Percentiles rank a stretch among this genome's conserved stretches.
These are phyloP conservation scores for Lobosporangium transversale DNA, from an alignment of 192 early-diverging fungal genomes.

Conservation along the genomic window DNA sequence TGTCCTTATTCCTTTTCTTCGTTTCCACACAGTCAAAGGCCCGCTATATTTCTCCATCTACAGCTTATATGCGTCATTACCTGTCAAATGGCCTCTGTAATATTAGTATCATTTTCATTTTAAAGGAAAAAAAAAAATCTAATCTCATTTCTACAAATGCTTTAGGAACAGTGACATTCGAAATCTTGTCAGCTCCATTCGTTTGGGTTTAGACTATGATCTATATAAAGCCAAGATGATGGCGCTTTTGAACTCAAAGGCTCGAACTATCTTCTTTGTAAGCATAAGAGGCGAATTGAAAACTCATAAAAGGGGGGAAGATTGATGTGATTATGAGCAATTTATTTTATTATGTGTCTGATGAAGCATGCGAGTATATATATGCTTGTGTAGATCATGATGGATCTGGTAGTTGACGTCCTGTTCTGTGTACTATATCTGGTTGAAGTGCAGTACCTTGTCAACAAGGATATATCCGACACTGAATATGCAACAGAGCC, in stretches of 20 bases:
- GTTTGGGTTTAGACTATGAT: constrained; percentile 38
- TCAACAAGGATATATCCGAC: constrained; percentile 6
- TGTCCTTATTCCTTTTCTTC: constrained; percentile 3
- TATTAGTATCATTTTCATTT: too few species aligned
- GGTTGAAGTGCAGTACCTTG: constrained; percentile 61
- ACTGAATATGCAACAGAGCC: constrained; percentile 45
- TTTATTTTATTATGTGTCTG: too few species aligned
- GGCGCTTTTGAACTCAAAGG: constrained; percentile 41
- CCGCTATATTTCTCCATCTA: too few species aligned
- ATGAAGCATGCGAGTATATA: too few species aligned
- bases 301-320: too few species aligned
- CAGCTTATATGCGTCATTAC: too few species aligned
- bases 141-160: not conserved
- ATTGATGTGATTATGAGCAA: too few species aligned
- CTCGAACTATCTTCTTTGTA: constrained; percentile 41
- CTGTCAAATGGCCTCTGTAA: too few species aligned
- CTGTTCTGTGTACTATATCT: constrained; percentile 69
- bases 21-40: too few species aligned
- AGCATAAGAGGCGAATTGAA: not conserved
- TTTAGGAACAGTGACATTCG: constrained; percentile 33
- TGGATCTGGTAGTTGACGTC: constrained; percentile 65
- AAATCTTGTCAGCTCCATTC: constrained; percentile 41
- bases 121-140: too few species aligned
- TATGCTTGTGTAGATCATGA: constrained; percentile 64
- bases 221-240: constrained; percentile 35